Evolutionary conservation across 805 yeast species (phyloP), one percentile per base, ranked within the genome.

Genomic region (Saccharomycopsis sp.): DNA sequence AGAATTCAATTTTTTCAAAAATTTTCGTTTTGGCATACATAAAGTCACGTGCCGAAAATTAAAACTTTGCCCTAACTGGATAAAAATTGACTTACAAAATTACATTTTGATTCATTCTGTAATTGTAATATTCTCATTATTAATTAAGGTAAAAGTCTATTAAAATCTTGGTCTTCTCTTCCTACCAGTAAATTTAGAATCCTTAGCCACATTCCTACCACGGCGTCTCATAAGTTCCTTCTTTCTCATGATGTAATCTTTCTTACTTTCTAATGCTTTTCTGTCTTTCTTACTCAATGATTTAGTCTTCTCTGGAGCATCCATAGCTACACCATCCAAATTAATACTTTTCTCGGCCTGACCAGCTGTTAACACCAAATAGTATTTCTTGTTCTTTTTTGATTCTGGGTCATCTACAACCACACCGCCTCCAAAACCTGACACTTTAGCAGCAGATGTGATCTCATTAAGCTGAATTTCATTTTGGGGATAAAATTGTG

Each of bases 371-470:
- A 93, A 67, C 16, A 93, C 96, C 48, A 93, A 66, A 60, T 93
- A 93, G 62, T 83, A 86, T 64, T 93, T 93, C 63, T 82, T 87
- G 60, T 90, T 86, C 62, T 84, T 85, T 60, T 86, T 89, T 28
- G 88, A 79, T 55, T 93, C 97, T 3, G 96, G 94, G 50, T 89
- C 90, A 62, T 93, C 98, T 31, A 90, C 75, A 20, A 93, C 88
- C 53, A 90, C 70, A 51, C 98, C 98, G 58, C 98, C 97, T 46
- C 87, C 90, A 62, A 93, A 93, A 1, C 98, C 98, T 0, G 97
- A 82, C 4, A 84, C 80, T 62, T 88, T 90, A 7, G 98, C 97
- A 20, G 95, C 85, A 32, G 72, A 72, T 43, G 85, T 67, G 24
- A 93, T 86, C 39, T 77, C 72, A 48, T 85, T 83, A 7, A 81